Evolutionary conservation across 2,329 filamentous ascomycete genomes (phyloP).

Genomic region (Colletotrichum melonis): DNA sequence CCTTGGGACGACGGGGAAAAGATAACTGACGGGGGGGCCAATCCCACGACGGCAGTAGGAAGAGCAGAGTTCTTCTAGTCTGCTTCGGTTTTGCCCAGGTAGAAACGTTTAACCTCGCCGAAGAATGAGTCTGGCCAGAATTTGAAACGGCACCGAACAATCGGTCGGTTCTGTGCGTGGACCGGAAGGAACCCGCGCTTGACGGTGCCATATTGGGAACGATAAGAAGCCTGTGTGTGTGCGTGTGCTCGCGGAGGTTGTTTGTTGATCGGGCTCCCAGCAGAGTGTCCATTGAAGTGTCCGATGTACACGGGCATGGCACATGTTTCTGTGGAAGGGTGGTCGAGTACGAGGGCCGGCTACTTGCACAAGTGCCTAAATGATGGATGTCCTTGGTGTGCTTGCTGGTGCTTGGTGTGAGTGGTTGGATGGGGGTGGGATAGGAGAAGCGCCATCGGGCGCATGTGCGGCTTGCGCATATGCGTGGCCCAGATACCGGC

Average conservation of each 20-base stretch:
- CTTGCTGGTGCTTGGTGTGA: not conserved
- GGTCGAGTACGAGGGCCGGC: not conserved
- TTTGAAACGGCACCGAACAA: slow-evolving; percentile 25
- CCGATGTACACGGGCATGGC: not conserved
- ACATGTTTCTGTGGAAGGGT: not conserved
- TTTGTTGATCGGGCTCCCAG: not conserved
- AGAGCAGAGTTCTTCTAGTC: slow-evolving; percentile 16
- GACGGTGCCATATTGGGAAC: slow-evolving; percentile 2
- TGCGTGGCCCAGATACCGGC: not conserved
- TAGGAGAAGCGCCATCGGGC: slow-evolving; percentile 12
- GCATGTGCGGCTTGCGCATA: not conserved
- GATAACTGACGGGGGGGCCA: not conserved
- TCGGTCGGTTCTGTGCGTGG: slow-evolving; percentile 24
- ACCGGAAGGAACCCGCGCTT: slow-evolving; percentile 22
- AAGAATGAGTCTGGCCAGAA: slow-evolving; percentile 13
- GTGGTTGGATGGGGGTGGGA: not conserved
- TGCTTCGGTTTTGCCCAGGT: not conserved
- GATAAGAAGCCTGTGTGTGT: not conserved
- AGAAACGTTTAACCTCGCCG: not conserved
- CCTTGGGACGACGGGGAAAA: slow-evolving; percentile 1
- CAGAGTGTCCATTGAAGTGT: not conserved
- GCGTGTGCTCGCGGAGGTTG: not conserved
- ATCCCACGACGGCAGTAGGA: not conserved
- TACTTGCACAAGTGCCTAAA: not conserved
- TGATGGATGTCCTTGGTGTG: not conserved